A percentile compares a stretch with the other conserved stretches of the same genome.
Evolutionary conservation across 2,329 filamentous ascomycete species (phyloP).

Genomic region (Aspergillus sp.): DNA sequence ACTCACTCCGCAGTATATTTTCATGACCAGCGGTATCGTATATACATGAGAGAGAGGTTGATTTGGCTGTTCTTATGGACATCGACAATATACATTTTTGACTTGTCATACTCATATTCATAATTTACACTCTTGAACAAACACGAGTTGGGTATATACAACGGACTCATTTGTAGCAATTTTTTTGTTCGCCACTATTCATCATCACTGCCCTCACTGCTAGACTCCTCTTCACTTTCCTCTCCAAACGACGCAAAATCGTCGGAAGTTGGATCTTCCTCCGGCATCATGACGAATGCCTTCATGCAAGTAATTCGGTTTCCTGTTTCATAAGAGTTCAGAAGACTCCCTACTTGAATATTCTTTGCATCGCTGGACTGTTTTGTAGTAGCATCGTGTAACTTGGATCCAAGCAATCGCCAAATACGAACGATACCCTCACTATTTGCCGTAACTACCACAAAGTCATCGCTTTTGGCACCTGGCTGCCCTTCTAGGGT

Average conservation of each 20-base stretch:
- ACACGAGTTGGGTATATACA: constrained; percentile 24
- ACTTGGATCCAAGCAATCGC: constrained; percentile 50
- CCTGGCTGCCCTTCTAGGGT: constrained; percentile 39
- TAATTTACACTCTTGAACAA: constrained; percentile 14
- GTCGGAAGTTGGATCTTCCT: constrained; percentile 54
- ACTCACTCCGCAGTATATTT: background rate
- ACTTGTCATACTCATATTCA: background rate
- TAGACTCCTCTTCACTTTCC: constrained; percentile 23
- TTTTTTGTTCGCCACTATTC: constrained; percentile 11
- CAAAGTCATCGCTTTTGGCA: constrained; percentile 41
- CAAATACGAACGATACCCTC: constrained; percentile 84
- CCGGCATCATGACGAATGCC: constrained; percentile 79
- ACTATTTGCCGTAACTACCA: constrained; percentile 75
- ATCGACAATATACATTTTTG: background rate
- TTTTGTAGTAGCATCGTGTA: constrained; percentile 23
- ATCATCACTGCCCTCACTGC: constrained; percentile 30
- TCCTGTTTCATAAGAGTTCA: constrained; percentile 79
- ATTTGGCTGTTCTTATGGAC: background rate
- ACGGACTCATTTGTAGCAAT: background rate
- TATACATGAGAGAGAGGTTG: background rate
- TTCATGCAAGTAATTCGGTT: constrained; percentile 87
- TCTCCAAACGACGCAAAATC: constrained; percentile 33
- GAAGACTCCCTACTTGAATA: constrained; percentile 61
- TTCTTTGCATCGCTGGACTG: constrained; percentile 18
- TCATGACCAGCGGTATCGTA: background rate